Evolutionary conservation across 2,329 filamentous ascomycete species (phyloP), one percentile per base, ranked within the genome.

Genomic region (Cordyceps fumosorosea): DNA sequence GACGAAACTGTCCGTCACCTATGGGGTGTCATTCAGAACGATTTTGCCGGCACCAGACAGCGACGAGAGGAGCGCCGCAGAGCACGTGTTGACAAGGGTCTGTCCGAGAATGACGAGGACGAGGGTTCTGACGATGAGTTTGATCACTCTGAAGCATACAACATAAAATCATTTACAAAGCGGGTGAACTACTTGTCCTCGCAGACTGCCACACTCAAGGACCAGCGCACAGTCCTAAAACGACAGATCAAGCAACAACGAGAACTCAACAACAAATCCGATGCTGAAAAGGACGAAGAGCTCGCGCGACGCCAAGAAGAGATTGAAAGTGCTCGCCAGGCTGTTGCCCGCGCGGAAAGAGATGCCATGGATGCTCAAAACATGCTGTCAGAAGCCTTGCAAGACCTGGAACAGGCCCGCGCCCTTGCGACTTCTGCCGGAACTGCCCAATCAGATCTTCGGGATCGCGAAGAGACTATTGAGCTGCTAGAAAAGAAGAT

Each of bases 221-320:
- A 96, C 68, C 93, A 98, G 72, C 96, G 96, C 72, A 85, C 86
- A 55, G 93, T 96, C 24, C 81, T 98, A 10, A 89, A 93, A 69
- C 86, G 92, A 50, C 93, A 98, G 73, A 93, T 97, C 69, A 93
- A 96, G 76, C 93, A 98, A 72, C 93, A 98, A 75, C 89, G 93
- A 63, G 91, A 96, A 70, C 83, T 97, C 62, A 96, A 96, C 76
- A 92, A 83, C 77, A 93, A 93, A 70, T 92, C 91, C 1, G 91
- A 96, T 66, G 80, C 84, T 22, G 82, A 87, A 64, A 85, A 87
- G 69, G 87, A 89, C 67, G 81, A 82, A 47, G 84, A 89, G 65
- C 73, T 90, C n/a, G 78, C 81, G 26, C 73, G 78, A 54, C 86
- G 84, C 67, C 77, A 81, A 59, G 80, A 82, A 18, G 82, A 88